Conservation (phyloP, 2,329 filamentous ascomycete species). For the Talaromyces piceae region DNA sequence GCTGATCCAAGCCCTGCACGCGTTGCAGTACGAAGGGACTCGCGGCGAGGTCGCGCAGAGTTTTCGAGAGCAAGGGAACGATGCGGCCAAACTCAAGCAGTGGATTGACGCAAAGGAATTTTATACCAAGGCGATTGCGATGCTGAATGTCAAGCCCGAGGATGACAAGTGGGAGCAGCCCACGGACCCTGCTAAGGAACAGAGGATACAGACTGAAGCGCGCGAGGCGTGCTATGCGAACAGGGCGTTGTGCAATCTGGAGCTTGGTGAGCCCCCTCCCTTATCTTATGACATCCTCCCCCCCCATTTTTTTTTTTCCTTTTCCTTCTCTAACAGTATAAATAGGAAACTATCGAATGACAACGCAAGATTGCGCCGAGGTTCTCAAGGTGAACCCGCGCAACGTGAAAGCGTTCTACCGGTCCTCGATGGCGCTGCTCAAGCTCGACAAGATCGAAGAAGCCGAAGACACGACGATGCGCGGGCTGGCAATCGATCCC, state of each 20-base stretch:
- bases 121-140: slow-evolving; percentile 76
- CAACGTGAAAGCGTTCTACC: slow-evolving; percentile 89
- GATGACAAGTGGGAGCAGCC: slow-evolving; percentile 48
- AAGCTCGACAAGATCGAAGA: slow-evolving; percentile 71
- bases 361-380: slow-evolving; percentile 74
- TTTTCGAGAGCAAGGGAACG: slow-evolving; percentile 90
- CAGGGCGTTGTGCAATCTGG: slow-evolving; percentile 80
- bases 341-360: slow-evolving; percentile 76
- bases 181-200: slow-evolving; percentile 50
- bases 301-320: not conserved
- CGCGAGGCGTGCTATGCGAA: slow-evolving; percentile 78
- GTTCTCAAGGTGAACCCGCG: slow-evolving; percentile 68
- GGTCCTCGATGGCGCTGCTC: slow-evolving; percentile 69
- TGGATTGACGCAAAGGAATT: slow-evolving; percentile 85
- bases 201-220: slow-evolving; percentile 54
- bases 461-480: slow-evolving; percentile 69
- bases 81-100: slow-evolving; percentile 64
- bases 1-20: slow-evolving; percentile 77
- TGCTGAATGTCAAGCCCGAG: slow-evolving; percentile 53
- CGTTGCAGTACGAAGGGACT: slow-evolving; percentile 87
- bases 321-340: too few species aligned
- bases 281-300: not conserved
- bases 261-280: slow-evolving; percentile 54
- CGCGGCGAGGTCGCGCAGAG: slow-evolving; percentile 71
- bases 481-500: slow-evolving; percentile 49